These are phyloP conservation scores for Pseudogymnoascus sp. DNA, from an alignment of 2,329 filamentous ascomycete genomes.

Conservation along the genomic window DNA sequence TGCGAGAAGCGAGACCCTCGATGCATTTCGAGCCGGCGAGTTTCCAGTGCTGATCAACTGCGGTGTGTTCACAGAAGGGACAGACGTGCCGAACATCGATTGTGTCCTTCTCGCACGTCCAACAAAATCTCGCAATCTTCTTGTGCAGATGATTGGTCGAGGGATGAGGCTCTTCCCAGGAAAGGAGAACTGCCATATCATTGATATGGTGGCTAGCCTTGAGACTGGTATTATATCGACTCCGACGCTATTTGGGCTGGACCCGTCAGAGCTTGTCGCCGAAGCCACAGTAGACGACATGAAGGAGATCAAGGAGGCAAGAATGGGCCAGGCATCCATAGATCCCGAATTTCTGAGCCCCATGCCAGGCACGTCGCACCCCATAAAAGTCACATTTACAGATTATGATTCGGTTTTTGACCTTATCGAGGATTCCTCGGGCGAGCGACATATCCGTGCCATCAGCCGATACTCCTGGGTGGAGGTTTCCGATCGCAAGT, in stretches of 20 bases:
- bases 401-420: constrained; percentile 92
- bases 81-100: constrained; percentile 95
- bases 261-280: constrained; percentile 71
- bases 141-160: constrained; percentile 96
- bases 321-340: background rate
- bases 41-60: constrained; percentile 92
- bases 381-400: constrained; percentile 60
- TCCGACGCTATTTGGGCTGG: constrained; percentile 86
- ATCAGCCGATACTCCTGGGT: constrained; percentile 81
- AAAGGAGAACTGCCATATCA: constrained; percentile 87
- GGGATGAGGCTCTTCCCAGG: constrained; percentile 77
- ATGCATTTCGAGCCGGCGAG: constrained; percentile 67
- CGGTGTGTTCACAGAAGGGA: constrained; percentile 94
- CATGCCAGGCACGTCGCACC: background rate
- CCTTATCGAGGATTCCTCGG: constrained; percentile 73
- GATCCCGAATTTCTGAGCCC: constrained; percentile 3
- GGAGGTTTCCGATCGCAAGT: constrained; percentile 61
- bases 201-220: constrained; percentile 89
- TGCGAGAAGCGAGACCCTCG: constrained; percentile 63
- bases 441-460: constrained; percentile 70
- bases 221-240: constrained; percentile 81
- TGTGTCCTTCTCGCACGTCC: constrained; percentile 83
- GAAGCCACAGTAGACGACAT: constrained; percentile 60
- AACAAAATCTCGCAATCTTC: constrained; percentile 84
- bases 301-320: constrained; percentile 36